Base-by-base conservation (phyloP, 805 yeast genomes). In the Candida montana region DNA sequence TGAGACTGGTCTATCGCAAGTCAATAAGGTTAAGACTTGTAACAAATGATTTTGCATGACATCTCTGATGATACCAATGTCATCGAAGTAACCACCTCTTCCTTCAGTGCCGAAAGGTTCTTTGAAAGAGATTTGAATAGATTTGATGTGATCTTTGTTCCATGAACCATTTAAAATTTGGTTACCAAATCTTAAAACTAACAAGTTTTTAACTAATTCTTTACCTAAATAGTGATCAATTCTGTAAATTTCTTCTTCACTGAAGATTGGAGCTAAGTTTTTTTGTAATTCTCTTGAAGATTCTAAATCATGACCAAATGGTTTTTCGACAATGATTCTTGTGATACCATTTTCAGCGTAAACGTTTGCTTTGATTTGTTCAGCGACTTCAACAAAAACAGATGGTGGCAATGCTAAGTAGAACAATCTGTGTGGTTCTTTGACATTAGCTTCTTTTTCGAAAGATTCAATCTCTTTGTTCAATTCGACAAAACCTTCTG, bases 81-180 rank as follows among this genome's bases (percentile, higher is more conserved):
- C 72, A 66, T 93, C 98, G 59, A 93, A 93, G 70, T 93, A 93
- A 30, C 99, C 99, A 53, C 99, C 99, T 62, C 99, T 80, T 43
- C 99, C 99, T 68, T 93, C 96, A 31, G 99, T 93, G 42, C 99
- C 99, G 55, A 93, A 93, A n/a, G 93, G 87, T 69, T 93, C 99
- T 70, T 93, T 93, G 74, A 93, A 91, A 12, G 91, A 77, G 52
- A 93, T 80, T 71, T 91, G 96, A 48, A 93, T 81, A 31, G 82
- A 77, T 48, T 79, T 73, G 58, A 93, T 79, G 64, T 76, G 83
- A 49, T 84, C 75, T 61, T 73, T 81, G 69, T 84, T 83, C 97
- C 97, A 93, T 42, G 84, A 77, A n/a, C 95, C 87, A 57, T 77
- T 77, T 59, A 93, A 72, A 63, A 91, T 77, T 59, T 82, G 81